phyloP scores from a whole-genome alignment of 2,329 filamentous ascomycete species.

The Amauroascus niger region DNA sequence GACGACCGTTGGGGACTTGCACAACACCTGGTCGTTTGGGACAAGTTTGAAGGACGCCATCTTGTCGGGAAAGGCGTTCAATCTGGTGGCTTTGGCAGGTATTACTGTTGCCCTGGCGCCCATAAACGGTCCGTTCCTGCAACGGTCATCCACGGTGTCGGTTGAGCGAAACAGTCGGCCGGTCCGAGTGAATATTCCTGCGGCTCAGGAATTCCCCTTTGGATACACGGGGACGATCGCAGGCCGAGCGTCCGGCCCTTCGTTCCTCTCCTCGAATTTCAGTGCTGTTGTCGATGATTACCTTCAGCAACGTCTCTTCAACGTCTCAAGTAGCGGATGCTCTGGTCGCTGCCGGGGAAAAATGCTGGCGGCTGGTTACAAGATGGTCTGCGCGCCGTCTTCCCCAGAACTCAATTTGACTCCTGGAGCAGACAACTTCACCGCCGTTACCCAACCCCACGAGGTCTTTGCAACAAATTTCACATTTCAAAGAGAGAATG shows the following conservation, averaged over 20 bases:
- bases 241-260: background rate
- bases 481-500: background rate
- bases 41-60: background rate
- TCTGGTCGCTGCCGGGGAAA: background rate
- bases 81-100: background rate
- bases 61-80: background rate
- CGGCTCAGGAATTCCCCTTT: background rate
- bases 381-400: background rate
- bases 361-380: conserved; percentile 1
- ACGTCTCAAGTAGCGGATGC: background rate
- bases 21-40: conserved; percentile 1
- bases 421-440: background rate
- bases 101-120: conserved; percentile 1
- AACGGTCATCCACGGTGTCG: background rate
- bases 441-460: background rate
- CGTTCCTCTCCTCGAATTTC: background rate
- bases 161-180: background rate
- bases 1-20: background rate
- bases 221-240: background rate
- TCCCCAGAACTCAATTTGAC: background rate
- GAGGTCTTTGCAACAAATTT: background rate
- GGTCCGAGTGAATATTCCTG: background rate
- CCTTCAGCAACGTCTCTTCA: background rate
- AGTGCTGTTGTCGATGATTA: conserved; percentile 1
- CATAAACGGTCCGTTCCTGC: conserved; percentile 3